These are phyloP conservation scores for Phytophthora capsici DNA, from an alignment of 352 stramenopile species.

Conservation along the genomic window DNA sequence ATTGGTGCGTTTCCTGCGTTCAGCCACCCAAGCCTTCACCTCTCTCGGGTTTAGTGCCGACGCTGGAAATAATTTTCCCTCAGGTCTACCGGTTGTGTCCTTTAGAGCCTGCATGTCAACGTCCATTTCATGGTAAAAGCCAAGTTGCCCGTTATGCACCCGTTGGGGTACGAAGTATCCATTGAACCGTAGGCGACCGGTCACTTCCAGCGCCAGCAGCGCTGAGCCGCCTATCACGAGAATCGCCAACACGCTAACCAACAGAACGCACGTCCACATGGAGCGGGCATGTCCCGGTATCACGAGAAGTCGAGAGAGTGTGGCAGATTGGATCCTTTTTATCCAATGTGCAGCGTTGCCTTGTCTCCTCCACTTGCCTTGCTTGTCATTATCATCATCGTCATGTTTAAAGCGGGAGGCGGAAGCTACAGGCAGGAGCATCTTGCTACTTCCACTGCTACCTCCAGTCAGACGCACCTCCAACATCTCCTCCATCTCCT, in stretches of 20 bases:
- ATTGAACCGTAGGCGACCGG: conserved; percentile 58
- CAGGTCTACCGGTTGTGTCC: conserved; percentile 36
- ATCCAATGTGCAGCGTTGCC: conserved; percentile 9
- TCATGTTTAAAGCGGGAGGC: conserved; percentile 11
- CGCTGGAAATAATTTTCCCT: conserved; percentile 54
- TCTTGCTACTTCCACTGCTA: conserved; percentile 27
- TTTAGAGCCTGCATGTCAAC: conserved; percentile 66
- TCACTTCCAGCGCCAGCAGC: conserved; percentile 50
- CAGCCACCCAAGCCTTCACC: conserved; percentile 65
- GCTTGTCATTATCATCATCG: conserved; percentile 46
- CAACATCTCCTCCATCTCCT: conserved; percentile 24
- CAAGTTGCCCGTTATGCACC: conserved; percentile 56
- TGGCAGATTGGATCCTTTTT: conserved; percentile 2
- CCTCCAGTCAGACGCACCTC: conserved; percentile 16
- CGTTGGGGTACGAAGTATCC: conserved; percentile 47
- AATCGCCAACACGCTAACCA: conserved; percentile 28
- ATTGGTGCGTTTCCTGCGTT: conserved; percentile 71
- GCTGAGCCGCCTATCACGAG: conserved; percentile 32
- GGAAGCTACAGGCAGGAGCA: conserved; percentile 32
- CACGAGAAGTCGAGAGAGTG: conserved; percentile 16
- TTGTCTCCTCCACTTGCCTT: conserved; percentile 14
- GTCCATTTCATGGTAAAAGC: conserved; percentile 86
- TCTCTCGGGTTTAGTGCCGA: conserved; percentile 50
- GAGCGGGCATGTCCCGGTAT: background rate
- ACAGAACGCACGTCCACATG: conserved; percentile 21